Base-by-base conservation (phyloP, 768 basidiomycete species). In the Vararia minispora region DNA sequence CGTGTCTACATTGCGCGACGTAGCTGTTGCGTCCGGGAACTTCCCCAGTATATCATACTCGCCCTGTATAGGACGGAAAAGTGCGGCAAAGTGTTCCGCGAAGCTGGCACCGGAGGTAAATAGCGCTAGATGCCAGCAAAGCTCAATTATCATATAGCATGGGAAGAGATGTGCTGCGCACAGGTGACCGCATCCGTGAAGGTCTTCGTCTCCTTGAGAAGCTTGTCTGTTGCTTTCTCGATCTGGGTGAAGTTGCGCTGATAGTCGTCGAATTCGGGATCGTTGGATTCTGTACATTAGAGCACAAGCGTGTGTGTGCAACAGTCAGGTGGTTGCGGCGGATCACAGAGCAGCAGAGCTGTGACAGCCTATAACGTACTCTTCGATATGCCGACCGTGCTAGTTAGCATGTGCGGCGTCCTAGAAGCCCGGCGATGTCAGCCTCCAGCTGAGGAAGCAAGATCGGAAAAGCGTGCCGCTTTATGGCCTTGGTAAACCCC, bases 231-330 rank as follows among this genome's bases (percentile, higher is more conserved):
- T 18, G 84, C 79, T 35, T 71, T 60, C 60, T 98, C 90, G 47
- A 97, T 65, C 3, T 69, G 53, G 9, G 69, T 58, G 58, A 95
- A 94, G 55, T 86, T 76, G 30, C 79, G 71, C 46, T 78, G 71
- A 49, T 78, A 84, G 43, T 91, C 88, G 49, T 94, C 87, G 60
- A 90, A 94, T 55, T 92, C 89, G 14, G 84, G 74, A 64, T 92
- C 91, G 50, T 58, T 66, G 4, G 88, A 88, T 60, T 82, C 88
- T 77, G 50, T 17, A 30, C 2, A 16, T 28, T 5, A 39, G 21
- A n/a, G 27, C 8, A n/a, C 10, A 9, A 8, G 14, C 11, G 18
- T 17, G 30, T n/a, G n/a, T n/a, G n/a, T n/a, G n/a, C n/a, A n/a
- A n/a, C n/a, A 35, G 18, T 24, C 25, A 33, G 17, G n/a, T 29